phyloP scores from a whole-genome alignment of 345 rosid species.

The Conringia planisiliqua region DNA sequence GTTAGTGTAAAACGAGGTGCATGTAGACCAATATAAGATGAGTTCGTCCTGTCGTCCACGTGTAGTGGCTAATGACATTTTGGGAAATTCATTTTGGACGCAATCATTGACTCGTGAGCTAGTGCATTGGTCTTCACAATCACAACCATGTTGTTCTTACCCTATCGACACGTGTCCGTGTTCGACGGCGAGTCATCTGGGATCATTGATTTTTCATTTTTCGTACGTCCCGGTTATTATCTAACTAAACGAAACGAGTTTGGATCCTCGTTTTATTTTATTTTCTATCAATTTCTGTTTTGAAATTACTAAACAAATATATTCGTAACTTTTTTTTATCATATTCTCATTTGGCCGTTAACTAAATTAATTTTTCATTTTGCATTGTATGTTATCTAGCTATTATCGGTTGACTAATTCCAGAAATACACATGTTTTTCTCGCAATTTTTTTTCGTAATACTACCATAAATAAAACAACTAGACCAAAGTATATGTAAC shows the following conservation, averaged over 20 bases:
- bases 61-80: conserved; percentile 8
- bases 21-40: not conserved
- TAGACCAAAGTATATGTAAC: not conserved
- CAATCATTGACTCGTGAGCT: conserved; percentile 36
- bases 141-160: conserved; percentile 13
- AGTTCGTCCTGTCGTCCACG: conserved; percentile 3
- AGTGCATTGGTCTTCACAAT: conserved; percentile 11
- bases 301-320: not conserved
- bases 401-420: not conserved
- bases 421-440: not conserved
- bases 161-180: conserved; percentile 32
- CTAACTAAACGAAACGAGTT: not conserved
- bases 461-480: not conserved
- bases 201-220: not conserved
- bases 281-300: not conserved
- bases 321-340: not conserved
- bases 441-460: not conserved
- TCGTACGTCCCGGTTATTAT: not conserved
- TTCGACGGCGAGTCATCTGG: conserved; percentile 18
- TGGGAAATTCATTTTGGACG: conserved; percentile 4
- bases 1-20: conserved; percentile 12
- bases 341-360: not conserved
- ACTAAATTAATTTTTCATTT: not conserved
- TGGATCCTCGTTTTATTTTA: not conserved
- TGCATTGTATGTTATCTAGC: not conserved